Percentiles rank a stretch among this genome's conserved stretches.
Evolutionary conservation across 768 basidiomycete species (phyloP).

Genomic region (Astraeus odoratus): DNA sequence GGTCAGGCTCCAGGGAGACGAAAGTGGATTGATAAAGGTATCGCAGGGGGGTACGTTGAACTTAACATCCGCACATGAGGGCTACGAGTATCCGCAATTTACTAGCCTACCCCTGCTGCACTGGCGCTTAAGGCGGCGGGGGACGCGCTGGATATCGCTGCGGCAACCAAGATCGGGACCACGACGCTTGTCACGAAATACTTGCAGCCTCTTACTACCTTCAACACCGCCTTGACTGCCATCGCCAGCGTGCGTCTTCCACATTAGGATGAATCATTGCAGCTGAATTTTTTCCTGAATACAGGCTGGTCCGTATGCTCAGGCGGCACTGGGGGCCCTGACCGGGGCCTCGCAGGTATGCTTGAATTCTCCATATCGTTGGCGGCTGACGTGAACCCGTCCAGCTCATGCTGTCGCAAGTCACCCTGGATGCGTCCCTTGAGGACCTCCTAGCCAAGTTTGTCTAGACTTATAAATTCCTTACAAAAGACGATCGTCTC

Average conservation of each 20-base stretch:
- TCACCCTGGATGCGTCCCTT: neutral
- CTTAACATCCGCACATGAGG: too few relatives aligned
- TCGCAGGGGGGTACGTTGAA: too few relatives aligned
- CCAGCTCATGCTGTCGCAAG: constrained; percentile 3
- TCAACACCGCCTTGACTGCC: neutral
- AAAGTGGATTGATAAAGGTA: too few relatives aligned
- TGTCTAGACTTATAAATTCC: neutral
- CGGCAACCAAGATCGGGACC: too few relatives aligned
- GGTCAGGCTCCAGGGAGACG: too few relatives aligned
- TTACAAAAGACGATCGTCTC: neutral
- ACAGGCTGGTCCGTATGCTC: constrained; percentile 7
- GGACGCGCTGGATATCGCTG: too few relatives aligned
- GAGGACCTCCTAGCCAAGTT: neutral
- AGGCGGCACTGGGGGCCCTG: constrained; percentile 1
- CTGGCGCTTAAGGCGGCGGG: too few relatives aligned
- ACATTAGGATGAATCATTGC: too few relatives aligned
- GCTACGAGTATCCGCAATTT: too few relatives aligned
- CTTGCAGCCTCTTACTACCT: neutral
- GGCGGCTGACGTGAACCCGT: too few relatives aligned
- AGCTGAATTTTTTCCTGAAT: neutral
- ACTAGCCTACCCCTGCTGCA: too few relatives aligned
- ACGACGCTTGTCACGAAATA: too few relatives aligned
- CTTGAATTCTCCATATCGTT: neutral
- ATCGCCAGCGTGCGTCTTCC: neutral
- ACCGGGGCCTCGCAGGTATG: neutral